These are phyloP conservation scores for Brassica cretica DNA, from an alignment of 345 rosid species.

Conservation along the genomic window DNA sequence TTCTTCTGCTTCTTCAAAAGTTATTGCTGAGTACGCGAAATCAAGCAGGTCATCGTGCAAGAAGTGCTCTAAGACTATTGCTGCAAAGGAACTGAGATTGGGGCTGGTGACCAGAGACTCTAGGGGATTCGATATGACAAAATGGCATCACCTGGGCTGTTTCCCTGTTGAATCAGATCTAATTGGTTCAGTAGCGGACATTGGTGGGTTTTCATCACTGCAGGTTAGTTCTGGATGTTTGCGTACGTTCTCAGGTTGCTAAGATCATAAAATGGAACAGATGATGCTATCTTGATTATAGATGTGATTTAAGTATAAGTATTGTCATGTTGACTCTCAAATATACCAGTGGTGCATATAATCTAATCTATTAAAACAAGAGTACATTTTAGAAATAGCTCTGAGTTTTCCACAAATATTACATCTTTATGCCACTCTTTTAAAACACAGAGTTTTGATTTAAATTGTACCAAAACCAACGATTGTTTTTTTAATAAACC, in stretches of 20 bases:
- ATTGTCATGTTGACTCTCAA: background rate
- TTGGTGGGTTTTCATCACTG: constrained; percentile 64
- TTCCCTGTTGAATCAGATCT: constrained; percentile 42
- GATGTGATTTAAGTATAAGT: background rate
- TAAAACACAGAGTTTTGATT: too few species aligned
- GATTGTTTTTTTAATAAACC: too few species aligned
- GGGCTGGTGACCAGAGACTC: constrained; percentile 62
- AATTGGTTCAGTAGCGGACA: constrained; percentile 41
- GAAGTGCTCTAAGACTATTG: constrained; percentile 61
- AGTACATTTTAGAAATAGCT: too few species aligned
- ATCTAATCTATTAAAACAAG: too few species aligned
- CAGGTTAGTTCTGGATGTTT: constrained; percentile 44
- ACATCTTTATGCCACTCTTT: too few species aligned
- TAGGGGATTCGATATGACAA: constrained; percentile 67
- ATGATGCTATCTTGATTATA: background rate
- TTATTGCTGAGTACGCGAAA: constrained; percentile 78
- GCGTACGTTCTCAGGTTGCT: background rate
- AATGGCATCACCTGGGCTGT: constrained; percentile 79
- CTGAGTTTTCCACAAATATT: too few species aligned
- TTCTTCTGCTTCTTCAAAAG: constrained; percentile 23
- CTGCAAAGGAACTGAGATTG: constrained; percentile 57
- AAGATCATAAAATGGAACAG: background rate
- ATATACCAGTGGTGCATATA: background rate
- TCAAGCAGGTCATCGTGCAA: constrained; percentile 84
- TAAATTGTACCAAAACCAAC: too few species aligned